Base-by-base conservation (phyloP, 495 filamentous ascomycete species). In the Hyphodiscus hymeniophilus region DNA sequence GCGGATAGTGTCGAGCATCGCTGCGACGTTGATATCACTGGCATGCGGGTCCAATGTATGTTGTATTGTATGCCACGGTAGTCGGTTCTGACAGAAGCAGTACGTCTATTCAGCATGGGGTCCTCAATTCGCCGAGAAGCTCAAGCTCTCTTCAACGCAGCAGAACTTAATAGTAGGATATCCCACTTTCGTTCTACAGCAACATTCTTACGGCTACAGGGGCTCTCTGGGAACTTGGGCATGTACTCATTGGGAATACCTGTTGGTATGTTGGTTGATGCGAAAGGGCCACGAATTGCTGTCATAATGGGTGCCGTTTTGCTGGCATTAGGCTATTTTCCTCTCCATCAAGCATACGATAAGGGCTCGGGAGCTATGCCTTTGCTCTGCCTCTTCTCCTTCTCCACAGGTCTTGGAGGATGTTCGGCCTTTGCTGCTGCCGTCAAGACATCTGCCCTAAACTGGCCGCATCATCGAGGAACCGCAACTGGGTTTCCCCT, bases 101-200 rank as follows among this genome's bases (percentile, higher is more conserved):
- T 98, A 98, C 78, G 94, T 90, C 54, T 98, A 96, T 60, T 95
- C 89, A 45, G 94, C 92, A 67, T 98, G 94, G 89, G 91, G 84
- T 22, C 92, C 92, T 13, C 89, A 95, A 63, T 95, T 96, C 57
- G 89, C 89, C 20, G 80, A 89, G 50, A 77, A 74, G 48, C 72
- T 98, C 65, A 77, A 85, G 64, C 79, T 97, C 42, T 87, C 87
- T 2, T 84, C 92, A 20, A 97, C 89, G 21, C 76, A 95, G 64
- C 85, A 75, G 66, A 96, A 97, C 63, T 60, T 96, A 48, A 94
- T 98, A 57, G 84, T 87, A 70, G 61, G 24, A 35, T 34, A n/a
- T 32, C 30, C 33, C 49, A 40, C 44, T 65, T 32, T 62, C 46
- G 7, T 22, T 23, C 15, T 17, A n/a, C 1, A n/a, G 32, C 0